Conservation (phyloP, 306 rosid genomes). For the Prunus dulcis region DNA sequence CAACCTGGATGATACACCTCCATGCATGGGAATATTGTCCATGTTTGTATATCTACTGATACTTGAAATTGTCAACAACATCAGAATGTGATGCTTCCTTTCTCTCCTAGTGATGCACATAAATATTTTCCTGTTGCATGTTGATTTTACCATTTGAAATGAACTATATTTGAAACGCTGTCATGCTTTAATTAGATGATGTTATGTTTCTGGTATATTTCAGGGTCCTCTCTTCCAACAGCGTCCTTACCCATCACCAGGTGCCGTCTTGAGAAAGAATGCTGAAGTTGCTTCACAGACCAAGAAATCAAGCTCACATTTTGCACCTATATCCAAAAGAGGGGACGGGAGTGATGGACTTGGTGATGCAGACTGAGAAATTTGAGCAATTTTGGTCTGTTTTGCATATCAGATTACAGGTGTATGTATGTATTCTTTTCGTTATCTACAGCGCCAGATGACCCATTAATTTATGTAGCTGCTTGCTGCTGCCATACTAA, state of each 20-base stretch:
- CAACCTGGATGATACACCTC: background rate
- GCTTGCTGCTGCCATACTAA: no score
- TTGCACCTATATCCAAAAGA: conserved; percentile 74
- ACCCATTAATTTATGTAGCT: background rate
- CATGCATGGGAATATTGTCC: background rate
- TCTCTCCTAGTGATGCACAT: background rate
- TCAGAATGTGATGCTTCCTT: background rate
- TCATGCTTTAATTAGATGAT: conserved; percentile 2
- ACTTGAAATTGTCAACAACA: no score
- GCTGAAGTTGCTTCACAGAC: conserved; percentile 85
- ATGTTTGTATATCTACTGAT: no score
- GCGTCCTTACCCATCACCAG: conserved; percentile 99
- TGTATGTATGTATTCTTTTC: background rate
- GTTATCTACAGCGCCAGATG: background rate
- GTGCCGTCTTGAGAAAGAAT: conserved; percentile 89
- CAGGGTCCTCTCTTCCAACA: conserved; percentile 99
- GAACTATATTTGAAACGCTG: background rate
- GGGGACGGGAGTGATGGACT: conserved; percentile 99
- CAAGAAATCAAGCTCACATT: conserved; percentile 63
- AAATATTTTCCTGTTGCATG: background rate
- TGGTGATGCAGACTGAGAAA: conserved; percentile 84
- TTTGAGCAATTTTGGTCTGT: background rate
- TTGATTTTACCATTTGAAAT: background rate
- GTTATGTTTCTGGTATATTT: conserved; percentile 25
- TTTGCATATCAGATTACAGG: background rate